Base-by-base conservation (phyloP, 83 land plant species). In the Diphasiastrum complanatum region DNA sequence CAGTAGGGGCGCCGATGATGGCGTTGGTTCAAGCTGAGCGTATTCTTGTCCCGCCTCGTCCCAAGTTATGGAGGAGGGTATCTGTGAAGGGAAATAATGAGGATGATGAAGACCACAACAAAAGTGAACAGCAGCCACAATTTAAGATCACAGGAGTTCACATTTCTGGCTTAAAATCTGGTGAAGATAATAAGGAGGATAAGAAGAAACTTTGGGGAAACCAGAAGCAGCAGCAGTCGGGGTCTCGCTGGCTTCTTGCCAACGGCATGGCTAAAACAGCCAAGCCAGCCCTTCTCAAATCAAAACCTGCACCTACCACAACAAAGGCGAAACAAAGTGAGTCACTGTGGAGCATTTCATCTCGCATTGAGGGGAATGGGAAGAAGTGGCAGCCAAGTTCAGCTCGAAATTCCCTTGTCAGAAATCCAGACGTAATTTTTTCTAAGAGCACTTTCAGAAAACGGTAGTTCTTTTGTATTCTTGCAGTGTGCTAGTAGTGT, bases 1-100 rank as follows among this genome's bases (percentile, higher is more conserved):
- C 85, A 20, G 91, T 92, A 33, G 96, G 98, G 19, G 74, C 95
- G 22, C 85, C 91, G 43, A 92, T 92, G 98, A 78, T 92, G 74
- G 70, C 91, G 27, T 57, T 92, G 26, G 75, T 92, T 50, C 98
- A 92, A 60, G 98, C 87, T 2, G 91, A 85, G 73, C 67, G 91
- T 59, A 81, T 87, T 29, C 76, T 83, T 40, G 63, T 79, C 14
- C 85, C 85, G 14, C 85, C 87, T 19, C 74, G 48, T 43, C 82
- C 86, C 16, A 84, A 72, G 64, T 61, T 84, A 34, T 63, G 71
- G 3, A 45, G 38, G 26, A 54, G 56, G 4, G 73, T 75, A 25
- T 71, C 79, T 4, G 62, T 54, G 0, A 74, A 51, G 47, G 77
- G 82, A 11, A 62, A 71, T 30, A 78, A 49, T 35, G 82, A 81